These are phyloP conservation scores for Rasamsonia emersonii DNA, from an alignment of 2,329 filamentous ascomycete genomes.

Conservation along the genomic window DNA sequence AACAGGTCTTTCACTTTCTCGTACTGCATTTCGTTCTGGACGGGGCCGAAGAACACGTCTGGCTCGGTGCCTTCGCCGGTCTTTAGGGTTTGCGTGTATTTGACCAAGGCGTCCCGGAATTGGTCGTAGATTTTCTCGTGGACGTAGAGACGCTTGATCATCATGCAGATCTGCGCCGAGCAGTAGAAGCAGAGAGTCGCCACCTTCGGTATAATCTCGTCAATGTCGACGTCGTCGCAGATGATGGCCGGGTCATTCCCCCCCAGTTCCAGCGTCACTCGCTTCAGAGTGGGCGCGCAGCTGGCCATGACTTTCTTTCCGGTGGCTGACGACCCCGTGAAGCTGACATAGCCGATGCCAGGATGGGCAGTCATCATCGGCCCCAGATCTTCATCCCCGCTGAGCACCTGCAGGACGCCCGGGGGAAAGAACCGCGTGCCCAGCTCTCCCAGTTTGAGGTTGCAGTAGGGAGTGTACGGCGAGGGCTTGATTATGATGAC, in stretches of 20 bases:
- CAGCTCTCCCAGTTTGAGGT: conserved; percentile 46
- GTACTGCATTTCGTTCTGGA: conserved; percentile 59
- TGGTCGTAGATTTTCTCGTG: conserved; percentile 52
- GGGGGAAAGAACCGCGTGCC: conserved; percentile 42
- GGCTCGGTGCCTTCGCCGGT: conserved; percentile 33
- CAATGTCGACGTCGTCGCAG: conserved; percentile 45
- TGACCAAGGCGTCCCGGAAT: conserved; percentile 42
- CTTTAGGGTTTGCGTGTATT: conserved; percentile 36
- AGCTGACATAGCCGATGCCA: conserved; percentile 50
- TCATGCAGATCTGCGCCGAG: conserved; percentile 51
- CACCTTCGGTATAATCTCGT: conserved; percentile 19
- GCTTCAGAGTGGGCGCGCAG: conserved; percentile 45
- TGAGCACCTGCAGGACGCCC: conserved; percentile 48
- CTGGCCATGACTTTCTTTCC: conserved; percentile 43
- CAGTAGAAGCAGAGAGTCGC: too few species aligned
- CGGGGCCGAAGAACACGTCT: conserved; percentile 47
- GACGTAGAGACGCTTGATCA: conserved; percentile 52
- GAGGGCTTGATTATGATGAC: conserved; percentile 50
- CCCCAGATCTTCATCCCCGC: conserved; percentile 47
- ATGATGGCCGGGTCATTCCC: conserved; percentile 50
- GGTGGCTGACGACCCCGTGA: conserved; percentile 47
- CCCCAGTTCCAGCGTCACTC: conserved; percentile 45
- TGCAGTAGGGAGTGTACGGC: conserved; percentile 47
- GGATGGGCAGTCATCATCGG: conserved; percentile 47
- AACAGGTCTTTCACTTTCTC: conserved; percentile 51